Conservation (phyloP, 768 basidiomycete genomes). For the Melanogaster broomeanus region DNA sequence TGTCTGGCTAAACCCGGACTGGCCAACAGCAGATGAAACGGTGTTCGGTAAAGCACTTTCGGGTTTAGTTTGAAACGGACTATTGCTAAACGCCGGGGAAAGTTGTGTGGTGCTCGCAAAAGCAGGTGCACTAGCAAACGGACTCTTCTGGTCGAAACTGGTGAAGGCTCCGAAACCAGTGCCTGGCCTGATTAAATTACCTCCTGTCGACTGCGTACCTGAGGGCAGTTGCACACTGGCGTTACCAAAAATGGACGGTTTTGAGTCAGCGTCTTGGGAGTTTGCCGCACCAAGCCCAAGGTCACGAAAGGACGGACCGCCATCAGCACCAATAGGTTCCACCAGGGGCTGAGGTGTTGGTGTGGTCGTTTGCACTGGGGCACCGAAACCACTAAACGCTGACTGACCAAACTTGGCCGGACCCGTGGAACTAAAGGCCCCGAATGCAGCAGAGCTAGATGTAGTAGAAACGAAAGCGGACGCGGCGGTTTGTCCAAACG, state of each 20-base stretch:
- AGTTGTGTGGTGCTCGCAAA: conserved; percentile 20
- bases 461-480: conserved; percentile 24
- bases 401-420: conserved; percentile 36
- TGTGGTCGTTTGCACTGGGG: conserved; percentile 5
- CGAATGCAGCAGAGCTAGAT: conserved; percentile 30
- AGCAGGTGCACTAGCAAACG: conserved; percentile 23
- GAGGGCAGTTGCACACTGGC: conserved; percentile 9
- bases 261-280: conserved; percentile 26
- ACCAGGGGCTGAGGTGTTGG: background rate
- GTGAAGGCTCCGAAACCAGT: conserved; percentile 36
- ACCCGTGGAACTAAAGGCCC: conserved; percentile 30
- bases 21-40: conserved; percentile 36
- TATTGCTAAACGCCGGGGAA: conserved; percentile 14
- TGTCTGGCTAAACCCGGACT: conserved; percentile 35
- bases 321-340: conserved; percentile 36
- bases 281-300: conserved; percentile 30
- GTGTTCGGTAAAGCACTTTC: conserved; percentile 19
- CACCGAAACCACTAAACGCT: conserved; percentile 22
- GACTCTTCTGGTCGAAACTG: conserved; percentile 25
- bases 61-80: conserved; percentile 12
- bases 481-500: conserved; percentile 18
- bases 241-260: conserved; percentile 36
- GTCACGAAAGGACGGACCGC: conserved; percentile 30
- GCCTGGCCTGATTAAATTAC: conserved; percentile 32
- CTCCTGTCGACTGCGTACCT: conserved; percentile 14